Conservation (phyloP, 1,284 basidiomycete species). For the Ustilago hordei region DNA sequence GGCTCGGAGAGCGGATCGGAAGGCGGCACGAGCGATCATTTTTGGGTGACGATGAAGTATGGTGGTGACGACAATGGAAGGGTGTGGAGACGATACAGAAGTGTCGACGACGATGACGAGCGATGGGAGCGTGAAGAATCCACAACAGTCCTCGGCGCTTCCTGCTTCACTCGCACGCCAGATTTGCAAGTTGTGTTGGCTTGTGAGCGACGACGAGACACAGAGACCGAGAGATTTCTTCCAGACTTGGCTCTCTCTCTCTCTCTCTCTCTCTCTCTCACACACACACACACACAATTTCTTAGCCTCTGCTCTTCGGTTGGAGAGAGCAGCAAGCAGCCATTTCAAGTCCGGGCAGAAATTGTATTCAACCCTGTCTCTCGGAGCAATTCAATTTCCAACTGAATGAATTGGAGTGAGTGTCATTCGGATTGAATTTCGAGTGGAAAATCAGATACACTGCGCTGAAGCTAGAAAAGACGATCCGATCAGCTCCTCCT, state of each 20-base stretch:
- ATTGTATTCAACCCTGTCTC: slow-evolving; percentile 11
- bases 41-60: slow-evolving; percentile 2
- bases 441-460: not conserved
- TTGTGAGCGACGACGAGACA: slow-evolving; percentile 4
- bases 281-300: not conserved
- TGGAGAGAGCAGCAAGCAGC: not conserved
- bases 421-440: not conserved
- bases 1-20: slow-evolving; percentile 45
- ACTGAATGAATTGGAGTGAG: not conserved
- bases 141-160: not conserved
- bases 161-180: slow-evolving; percentile 37
- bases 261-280: not conserved
- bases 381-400: not conserved
- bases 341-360: not conserved
- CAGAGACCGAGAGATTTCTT: slow-evolving; percentile 13
- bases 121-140: slow-evolving; percentile 16
- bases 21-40: slow-evolving; percentile 47
- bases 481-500: slow-evolving; percentile 34
- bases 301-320: not conserved
- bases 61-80: slow-evolving; percentile 8
- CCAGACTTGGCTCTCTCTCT: not conserved
- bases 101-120: slow-evolving; percentile 6
- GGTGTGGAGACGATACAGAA: not conserved
- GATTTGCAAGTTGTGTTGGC: slow-evolving; percentile 3
- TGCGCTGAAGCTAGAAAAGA: not conserved